Evolutionary conservation across 2,329 filamentous ascomycete genomes (phyloP).

Genomic region (Penicillium capsulatum): DNA sequence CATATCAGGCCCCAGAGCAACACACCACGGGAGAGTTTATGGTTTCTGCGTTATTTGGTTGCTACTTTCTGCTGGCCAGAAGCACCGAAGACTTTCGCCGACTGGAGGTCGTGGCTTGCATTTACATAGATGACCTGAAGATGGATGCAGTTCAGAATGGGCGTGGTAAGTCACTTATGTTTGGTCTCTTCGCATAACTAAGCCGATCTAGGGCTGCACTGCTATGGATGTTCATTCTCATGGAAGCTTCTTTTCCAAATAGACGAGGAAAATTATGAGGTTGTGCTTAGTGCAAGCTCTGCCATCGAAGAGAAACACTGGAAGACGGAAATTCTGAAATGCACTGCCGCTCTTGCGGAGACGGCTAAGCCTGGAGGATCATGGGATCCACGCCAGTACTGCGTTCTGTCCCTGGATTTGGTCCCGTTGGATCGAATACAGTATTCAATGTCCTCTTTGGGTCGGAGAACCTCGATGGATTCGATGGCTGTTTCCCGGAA

Average conservation of each 20-base stretch:
- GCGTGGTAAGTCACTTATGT: constrained; percentile 26
- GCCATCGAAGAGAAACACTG: constrained; percentile 74
- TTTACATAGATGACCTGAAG: constrained; percentile 53
- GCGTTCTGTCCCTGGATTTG: constrained; percentile 61
- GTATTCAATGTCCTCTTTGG: constrained; percentile 61
- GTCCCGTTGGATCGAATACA: constrained; percentile 71
- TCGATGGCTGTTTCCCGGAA: constrained; percentile 71
- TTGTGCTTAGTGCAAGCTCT: constrained; percentile 83
- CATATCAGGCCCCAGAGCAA: constrained; percentile 67
- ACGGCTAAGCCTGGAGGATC: constrained; percentile 45
- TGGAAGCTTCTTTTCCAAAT: constrained; percentile 89
- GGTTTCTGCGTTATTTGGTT: constrained; percentile 77
- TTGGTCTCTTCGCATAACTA: constrained; percentile 13
- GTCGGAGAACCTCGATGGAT: constrained; percentile 66
- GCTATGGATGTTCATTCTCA: constrained; percentile 77
- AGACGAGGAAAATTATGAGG: constrained; percentile 71
- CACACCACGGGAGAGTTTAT: constrained; percentile 73
- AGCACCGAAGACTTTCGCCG: constrained; percentile 60
- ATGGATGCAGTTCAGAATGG: constrained; percentile 36
- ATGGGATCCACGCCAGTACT: constrained; percentile 27
- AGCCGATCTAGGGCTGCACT: constrained; percentile 66
- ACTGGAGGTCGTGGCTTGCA: constrained; percentile 71
- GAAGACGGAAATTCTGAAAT: constrained; percentile 62
- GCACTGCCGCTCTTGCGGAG: constrained; percentile 48
- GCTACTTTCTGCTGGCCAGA: constrained; percentile 71